phyloP scores from a whole-genome alignment of 2,329 filamentous ascomycete genomes.

The Pezicula neosporulosa region DNA sequence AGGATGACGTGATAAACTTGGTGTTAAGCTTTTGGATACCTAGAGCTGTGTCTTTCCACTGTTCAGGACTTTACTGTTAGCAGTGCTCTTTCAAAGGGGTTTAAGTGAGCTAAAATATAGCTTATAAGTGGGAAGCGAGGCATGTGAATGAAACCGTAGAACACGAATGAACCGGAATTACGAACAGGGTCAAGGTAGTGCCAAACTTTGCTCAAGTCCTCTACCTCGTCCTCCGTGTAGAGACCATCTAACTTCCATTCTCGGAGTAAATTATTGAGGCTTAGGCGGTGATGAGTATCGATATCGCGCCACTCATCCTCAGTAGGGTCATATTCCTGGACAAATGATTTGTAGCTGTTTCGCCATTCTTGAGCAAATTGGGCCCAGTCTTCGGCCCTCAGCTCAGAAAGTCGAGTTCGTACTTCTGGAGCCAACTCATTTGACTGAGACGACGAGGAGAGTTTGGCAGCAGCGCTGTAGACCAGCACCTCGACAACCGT shows the following conservation, averaged over 20 bases:
- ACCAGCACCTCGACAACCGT: slow-evolving; percentile 59
- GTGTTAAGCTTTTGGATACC: slow-evolving; percentile 54
- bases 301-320: slow-evolving; percentile 59
- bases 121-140: too few species aligned
- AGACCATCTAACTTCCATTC: slow-evolving; percentile 53
- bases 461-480: slow-evolving; percentile 43
- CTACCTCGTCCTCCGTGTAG: slow-evolving; percentile 59
- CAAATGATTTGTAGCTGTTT: slow-evolving; percentile 60
- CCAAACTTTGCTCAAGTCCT: slow-evolving; percentile 66
- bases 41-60: slow-evolving; percentile 58
- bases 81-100: too few species aligned
- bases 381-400: slow-evolving; percentile 58
- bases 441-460: slow-evolving; percentile 42
- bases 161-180: too few species aligned
- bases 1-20: slow-evolving; percentile 56
- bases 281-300: slow-evolving; percentile 67
- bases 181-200: slow-evolving; percentile 57
- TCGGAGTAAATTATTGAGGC: slow-evolving; percentile 55
- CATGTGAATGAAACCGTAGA: too few species aligned
- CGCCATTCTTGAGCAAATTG: slow-evolving; percentile 70
- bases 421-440: slow-evolving; percentile 42
- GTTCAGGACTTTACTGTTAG: too few species aligned
- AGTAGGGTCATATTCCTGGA: slow-evolving; percentile 44
- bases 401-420: slow-evolving; percentile 42
- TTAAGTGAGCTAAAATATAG: too few species aligned